phyloP scores from a whole-genome alignment of 257 asterid genomes.

The Solanum tacnaense region DNA sequence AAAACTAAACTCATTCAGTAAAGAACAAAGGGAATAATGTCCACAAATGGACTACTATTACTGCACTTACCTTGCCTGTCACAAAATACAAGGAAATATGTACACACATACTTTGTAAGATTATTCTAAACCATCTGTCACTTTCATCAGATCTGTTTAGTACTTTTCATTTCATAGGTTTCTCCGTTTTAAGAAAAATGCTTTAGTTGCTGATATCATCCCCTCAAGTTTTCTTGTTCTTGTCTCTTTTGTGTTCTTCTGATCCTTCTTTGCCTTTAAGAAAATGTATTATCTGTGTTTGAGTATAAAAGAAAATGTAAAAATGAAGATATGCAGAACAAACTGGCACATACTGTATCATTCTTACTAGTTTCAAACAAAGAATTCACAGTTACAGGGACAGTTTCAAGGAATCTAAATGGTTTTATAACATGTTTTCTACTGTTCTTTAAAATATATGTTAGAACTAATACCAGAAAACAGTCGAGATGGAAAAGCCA shows the following conservation, averaged over 20 bases:
- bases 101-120: background rate
- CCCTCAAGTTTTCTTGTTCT: background rate
- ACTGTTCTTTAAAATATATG: too few relatives aligned
- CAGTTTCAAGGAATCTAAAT: too few relatives aligned
- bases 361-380: too few relatives aligned
- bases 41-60: too few relatives aligned
- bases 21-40: too few relatives aligned
- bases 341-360: too few relatives aligned
- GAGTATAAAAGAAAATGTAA: background rate
- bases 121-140: background rate
- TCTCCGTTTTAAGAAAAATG: background rate
- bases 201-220: background rate
- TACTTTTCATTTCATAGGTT: background rate
- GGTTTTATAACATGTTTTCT: too few relatives aligned
- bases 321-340: background rate
- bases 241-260: background rate
- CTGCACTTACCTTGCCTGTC: background rate
- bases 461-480: too few relatives aligned
- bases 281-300: too few relatives aligned
- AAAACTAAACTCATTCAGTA: too few relatives aligned
- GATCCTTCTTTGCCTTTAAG: background rate
- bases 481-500: too few relatives aligned
- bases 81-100: background rate
- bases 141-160: background rate
- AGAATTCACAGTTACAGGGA: too few relatives aligned